Evolutionary conservation across 768 basidiomycete species (phyloP), one percentile per base, ranked within the genome.

Genomic region (Clavulina sp.): DNA sequence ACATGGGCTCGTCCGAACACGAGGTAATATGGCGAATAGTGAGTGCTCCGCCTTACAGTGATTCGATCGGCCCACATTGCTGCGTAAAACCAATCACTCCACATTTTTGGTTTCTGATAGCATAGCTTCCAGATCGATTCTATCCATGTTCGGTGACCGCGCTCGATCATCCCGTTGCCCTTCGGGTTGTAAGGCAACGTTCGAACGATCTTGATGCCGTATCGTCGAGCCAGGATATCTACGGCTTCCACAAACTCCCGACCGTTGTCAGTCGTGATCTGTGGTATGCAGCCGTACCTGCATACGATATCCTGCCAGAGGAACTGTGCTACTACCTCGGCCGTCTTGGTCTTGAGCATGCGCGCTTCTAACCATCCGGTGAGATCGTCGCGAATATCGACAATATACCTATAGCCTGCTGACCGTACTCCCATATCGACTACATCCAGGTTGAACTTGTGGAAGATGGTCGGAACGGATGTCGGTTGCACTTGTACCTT

Each of bases 11-110:
- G 28, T 23, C 24, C 48, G 28, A 30, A 33, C 13, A 49, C 13
- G 5, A 68, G 51, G 34, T 58, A 67, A 47, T 62, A 68, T 0
- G 67, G 65, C 0, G 63, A 50, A 48, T 57, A 64, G 0, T 65
- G 64, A 0, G 68, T 68, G 18, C 60, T 52, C 0, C 62, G 24
- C 5, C 52, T 56, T 1, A 59, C 56, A 0, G 62, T 65, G 31
- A 58, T 56, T 0, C 62, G 57, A 5, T 64, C 61, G 0, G 67
- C 60, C 34, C 63, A 58, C 0, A 68, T 50, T 1, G 57, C 60
- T 0, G 60, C 54, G 2, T 56, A 48, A 1, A 68, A n/a, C 23
- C 52, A 62, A 1, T 54, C 44, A 3, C 61, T 44, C 70, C 71
- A 73, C 38, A 63, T 30, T 1, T 49, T 30, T 7, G 16, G 13